These are phyloP conservation scores for Fraxinus albicans DNA, from an alignment of 305 asterid genomes.

Conservation along the genomic window DNA sequence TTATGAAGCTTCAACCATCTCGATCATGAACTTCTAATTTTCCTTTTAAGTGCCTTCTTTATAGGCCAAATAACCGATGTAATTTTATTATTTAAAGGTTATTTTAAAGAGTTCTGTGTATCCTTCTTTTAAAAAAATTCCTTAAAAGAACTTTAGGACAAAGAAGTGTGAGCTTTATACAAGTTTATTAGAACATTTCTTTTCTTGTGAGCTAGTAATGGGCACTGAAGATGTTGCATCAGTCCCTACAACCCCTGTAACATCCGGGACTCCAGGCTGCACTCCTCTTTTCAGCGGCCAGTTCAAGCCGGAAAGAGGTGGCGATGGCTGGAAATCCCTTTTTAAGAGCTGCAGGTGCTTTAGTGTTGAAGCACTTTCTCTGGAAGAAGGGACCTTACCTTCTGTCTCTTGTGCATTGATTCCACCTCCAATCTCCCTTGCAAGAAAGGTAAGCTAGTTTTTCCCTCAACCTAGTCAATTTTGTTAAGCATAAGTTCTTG, in stretches of 20 bases:
- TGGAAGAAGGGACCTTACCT: constrained; percentile 68
- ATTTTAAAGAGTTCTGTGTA: background rate
- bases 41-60: background rate
- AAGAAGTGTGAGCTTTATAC: background rate
- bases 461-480: background rate
- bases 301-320: constrained; percentile 35
- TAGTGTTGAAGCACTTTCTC: constrained; percentile 49
- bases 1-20: background rate
- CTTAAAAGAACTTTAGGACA: constrained; percentile 7
- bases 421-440: constrained; percentile 70
- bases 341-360: constrained; percentile 60
- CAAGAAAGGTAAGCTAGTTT: constrained; percentile 54
- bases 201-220: constrained; percentile 25
- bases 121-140: background rate
- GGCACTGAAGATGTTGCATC: constrained; percentile 57
- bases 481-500: background rate
- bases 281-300: constrained; percentile 59
- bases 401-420: constrained; percentile 60
- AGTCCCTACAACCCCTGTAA: constrained; percentile 64
- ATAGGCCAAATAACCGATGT: background rate
- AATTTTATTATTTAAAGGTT: background rate
- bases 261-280: constrained; percentile 62
- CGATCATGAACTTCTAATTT: background rate
- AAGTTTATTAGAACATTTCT: background rate
- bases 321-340: constrained; percentile 39